A percentile compares a stretch with the other conserved stretches of the same genome.
Conservation (phyloP, 345 rosid species). For the Aquilaria sinensis region DNA sequence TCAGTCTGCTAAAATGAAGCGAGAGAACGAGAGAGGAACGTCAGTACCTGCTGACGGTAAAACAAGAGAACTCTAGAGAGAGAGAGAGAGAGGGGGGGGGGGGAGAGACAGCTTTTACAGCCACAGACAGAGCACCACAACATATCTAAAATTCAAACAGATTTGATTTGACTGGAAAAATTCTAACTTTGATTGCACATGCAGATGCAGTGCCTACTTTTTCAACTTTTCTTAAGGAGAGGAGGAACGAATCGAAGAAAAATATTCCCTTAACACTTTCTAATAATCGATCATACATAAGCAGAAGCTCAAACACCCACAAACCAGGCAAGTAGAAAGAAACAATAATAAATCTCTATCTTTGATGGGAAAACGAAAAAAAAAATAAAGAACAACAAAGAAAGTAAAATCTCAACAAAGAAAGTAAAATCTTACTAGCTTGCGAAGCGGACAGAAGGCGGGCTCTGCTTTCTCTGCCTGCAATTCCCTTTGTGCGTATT, state of each 20-base stretch:
- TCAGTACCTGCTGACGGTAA: neutral
- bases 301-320: constrained; percentile 1
- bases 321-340: neutral
- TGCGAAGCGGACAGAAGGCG: neutral
- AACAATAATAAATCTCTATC: neutral
- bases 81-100: neutral
- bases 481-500: no score
- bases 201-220: neutral
- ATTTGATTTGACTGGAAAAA: neutral
- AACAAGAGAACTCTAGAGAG: neutral
- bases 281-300: neutral
- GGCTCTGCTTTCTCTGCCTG: no score
- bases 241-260: neutral
- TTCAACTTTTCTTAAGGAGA: neutral
- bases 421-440: no score
- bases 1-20: neutral
- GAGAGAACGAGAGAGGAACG: neutral
- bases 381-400: no score
- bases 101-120: constrained; percentile 2
- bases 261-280: neutral
- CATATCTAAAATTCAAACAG: constrained; percentile 6
- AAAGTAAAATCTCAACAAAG: no score
- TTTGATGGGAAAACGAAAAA: no score
- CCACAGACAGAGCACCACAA: neutral
- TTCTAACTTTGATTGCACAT: neutral